Evolutionary conservation across 176 grass and related monocot genomes (phyloP).

Genomic region (Cenchrus fungigraminus): DNA sequence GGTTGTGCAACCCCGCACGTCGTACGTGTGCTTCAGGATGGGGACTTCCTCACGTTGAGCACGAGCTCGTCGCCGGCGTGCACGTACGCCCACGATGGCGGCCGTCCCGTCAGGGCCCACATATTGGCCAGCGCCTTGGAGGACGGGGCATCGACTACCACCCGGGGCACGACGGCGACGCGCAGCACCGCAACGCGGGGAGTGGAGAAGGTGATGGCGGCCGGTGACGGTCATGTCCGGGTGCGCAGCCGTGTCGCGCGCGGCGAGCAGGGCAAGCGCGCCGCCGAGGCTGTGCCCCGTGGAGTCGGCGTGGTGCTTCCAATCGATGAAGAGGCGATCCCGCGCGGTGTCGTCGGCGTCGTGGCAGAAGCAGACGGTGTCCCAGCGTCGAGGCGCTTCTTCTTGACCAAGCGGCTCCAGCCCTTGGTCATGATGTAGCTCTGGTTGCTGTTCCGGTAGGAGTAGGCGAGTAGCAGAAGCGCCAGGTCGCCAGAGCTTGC

Average conservation of each 20-base stretch:
- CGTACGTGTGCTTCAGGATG: too few relatives aligned
- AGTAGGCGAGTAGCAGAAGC: conserved; percentile 90
- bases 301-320: conserved; percentile 68
- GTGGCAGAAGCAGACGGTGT: conserved; percentile 87
- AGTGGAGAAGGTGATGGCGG: conserved; percentile 60
- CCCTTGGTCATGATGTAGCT: conserved; percentile 99
- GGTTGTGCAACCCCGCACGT: too few relatives aligned
- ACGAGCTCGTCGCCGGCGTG: conserved; percentile 41
- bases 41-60: too few relatives aligned
- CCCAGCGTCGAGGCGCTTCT: conserved; percentile 88
- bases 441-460: conserved; percentile 99
- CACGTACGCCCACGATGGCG: conserved; percentile 36
- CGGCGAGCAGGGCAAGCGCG: conserved; percentile 59
- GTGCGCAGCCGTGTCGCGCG: conserved; percentile 49
- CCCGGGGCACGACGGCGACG: conserved; percentile 20
- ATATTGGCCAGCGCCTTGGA: background rate
- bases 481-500: conserved; percentile 87
- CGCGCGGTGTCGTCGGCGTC: conserved; percentile 54
- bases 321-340: conserved; percentile 91
- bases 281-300: conserved; percentile 77
- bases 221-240: conserved; percentile 4
- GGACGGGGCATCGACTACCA: background rate
- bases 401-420: conserved; percentile 98
- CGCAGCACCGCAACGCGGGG: conserved; percentile 61
- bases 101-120: background rate